phyloP scores from a whole-genome alignment of 441 rosid species.

The Isatis lusitanica region DNA sequence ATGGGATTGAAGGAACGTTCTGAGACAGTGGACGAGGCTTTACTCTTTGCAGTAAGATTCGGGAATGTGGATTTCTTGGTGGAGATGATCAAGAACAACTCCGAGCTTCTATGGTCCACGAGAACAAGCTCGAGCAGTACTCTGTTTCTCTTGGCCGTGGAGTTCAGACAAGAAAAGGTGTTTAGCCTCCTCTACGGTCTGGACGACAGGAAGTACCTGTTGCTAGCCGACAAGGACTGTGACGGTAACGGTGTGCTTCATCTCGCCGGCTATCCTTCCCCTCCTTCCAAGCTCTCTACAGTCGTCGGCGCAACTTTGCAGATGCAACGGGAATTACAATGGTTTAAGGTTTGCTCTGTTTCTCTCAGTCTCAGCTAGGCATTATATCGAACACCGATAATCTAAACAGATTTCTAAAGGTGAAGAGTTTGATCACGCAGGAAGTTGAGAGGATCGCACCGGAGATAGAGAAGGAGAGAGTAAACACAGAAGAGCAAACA shows the following conservation, averaged over 20 bases:
- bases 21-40: constrained; percentile 40
- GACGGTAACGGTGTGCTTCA: constrained; percentile 40
- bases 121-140: constrained; percentile 35
- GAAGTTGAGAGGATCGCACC: constrained; percentile 39
- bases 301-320: constrained; percentile 50
- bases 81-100: constrained; percentile 37
- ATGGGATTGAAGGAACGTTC: constrained; percentile 37
- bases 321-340: constrained; percentile 54
- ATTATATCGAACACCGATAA: neutral
- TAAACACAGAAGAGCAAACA: constrained; percentile 34
- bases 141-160: constrained; percentile 38
- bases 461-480: constrained; percentile 25
- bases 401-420: neutral
- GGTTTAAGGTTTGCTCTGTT: constrained; percentile 49
- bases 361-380: neutral
- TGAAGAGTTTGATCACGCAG: neutral
- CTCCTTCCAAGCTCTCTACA: constrained; percentile 37
- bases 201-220: constrained; percentile 31
- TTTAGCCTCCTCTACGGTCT: constrained; percentile 40
- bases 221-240: constrained; percentile 34
- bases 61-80: constrained; percentile 38
- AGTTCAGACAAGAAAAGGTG: constrained; percentile 41
- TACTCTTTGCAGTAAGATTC: constrained; percentile 36
- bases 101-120: constrained; percentile 40
- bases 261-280: constrained; percentile 46